A percentile compares a stretch with the other conserved stretches of the same genome.
These are phyloP conservation scores for Saccharomycodes ludwigii DNA, from an alignment of 805 yeast species.

Conservation along the genomic window DNA sequence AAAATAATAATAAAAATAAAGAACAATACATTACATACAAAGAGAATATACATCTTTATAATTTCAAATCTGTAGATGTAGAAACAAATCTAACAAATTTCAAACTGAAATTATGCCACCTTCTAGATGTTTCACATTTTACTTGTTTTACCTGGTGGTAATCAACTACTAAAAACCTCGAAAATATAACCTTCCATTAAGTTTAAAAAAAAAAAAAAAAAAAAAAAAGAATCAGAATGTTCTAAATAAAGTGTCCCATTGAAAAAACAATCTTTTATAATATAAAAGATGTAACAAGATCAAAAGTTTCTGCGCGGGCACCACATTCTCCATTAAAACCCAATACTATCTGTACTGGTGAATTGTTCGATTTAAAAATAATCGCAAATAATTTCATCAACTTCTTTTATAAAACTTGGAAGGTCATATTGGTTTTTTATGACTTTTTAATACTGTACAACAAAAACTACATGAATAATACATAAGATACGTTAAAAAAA, in stretches of 20 bases:
- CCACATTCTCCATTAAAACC: slow-evolving; percentile 28
- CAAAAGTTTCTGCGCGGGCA: slow-evolving; percentile 24
- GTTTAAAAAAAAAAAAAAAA: not conserved
- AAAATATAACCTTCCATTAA: slow-evolving; percentile 4
- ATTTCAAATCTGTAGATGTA: slow-evolving; percentile 2
- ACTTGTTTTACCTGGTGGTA: too few species aligned
- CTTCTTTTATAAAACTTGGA: slow-evolving; percentile 23
- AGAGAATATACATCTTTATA: not conserved
- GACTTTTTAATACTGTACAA: not conserved
- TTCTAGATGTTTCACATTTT: too few species aligned
- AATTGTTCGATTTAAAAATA: slow-evolving; percentile 23
- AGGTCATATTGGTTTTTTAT: slow-evolving; percentile 20
- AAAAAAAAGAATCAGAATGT: slow-evolving; percentile 25
- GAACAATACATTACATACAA: too few species aligned
- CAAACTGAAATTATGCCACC: slow-evolving; percentile 9
- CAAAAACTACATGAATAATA: slow-evolving; percentile 1
- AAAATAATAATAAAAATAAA: too few species aligned
- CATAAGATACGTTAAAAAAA: slow-evolving; percentile 1
- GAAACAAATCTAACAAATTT: slow-evolving; percentile 8
- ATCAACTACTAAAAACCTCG: too few species aligned
- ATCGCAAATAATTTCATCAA: slow-evolving; percentile 27
- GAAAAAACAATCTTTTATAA: slow-evolving; percentile 24
- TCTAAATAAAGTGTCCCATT: slow-evolving; percentile 23
- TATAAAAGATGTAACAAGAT: slow-evolving; percentile 26
- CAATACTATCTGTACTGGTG: slow-evolving; percentile 15